These are phyloP conservation scores for Tuber microsphaerosporum DNA, from an alignment of 495 filamentous ascomycete species.

Conservation along the genomic window DNA sequence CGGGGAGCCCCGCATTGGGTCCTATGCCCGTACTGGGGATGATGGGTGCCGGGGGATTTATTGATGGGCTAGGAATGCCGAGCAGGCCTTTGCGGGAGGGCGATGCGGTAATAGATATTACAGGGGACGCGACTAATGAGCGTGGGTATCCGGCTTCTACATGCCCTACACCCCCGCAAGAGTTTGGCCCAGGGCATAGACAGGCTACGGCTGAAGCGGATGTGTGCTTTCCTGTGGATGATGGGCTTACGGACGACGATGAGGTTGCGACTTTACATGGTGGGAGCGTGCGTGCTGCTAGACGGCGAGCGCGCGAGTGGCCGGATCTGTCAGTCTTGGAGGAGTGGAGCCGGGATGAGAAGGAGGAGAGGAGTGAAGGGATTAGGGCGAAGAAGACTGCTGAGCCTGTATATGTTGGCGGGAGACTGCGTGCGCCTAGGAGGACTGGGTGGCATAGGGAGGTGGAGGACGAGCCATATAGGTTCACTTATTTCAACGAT, in stretches of 20 bases:
- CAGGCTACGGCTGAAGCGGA: constrained; percentile 61
- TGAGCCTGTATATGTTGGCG: constrained; percentile 85
- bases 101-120: constrained; percentile 42
- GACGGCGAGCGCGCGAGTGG: constrained; percentile 53
- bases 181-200: constrained; percentile 28
- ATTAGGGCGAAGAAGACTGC: constrained; percentile 85
- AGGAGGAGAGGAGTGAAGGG: constrained; percentile 78
- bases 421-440: constrained; percentile 69
- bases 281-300: constrained; percentile 19
- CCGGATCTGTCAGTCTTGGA: constrained; percentile 70
- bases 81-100: constrained; percentile 46
- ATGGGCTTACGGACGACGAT: constrained; percentile 45
- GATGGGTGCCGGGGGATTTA: constrained; percentile 12
- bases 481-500: constrained; percentile 98
- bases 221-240: constrained; percentile 63
- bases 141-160: constrained; percentile 24
- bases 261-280: constrained; percentile 39
- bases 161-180: constrained; percentile 33
- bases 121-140: constrained; percentile 19
- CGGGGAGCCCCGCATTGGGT: constrained; percentile 61
- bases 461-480: constrained; percentile 84
- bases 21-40: constrained; percentile 33
- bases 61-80: constrained; percentile 52
- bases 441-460: constrained; percentile 73
- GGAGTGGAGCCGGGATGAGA: constrained; percentile 86